Conservation (phyloP, 306 rosid genomes). For the Vigna trinervia region DNA sequence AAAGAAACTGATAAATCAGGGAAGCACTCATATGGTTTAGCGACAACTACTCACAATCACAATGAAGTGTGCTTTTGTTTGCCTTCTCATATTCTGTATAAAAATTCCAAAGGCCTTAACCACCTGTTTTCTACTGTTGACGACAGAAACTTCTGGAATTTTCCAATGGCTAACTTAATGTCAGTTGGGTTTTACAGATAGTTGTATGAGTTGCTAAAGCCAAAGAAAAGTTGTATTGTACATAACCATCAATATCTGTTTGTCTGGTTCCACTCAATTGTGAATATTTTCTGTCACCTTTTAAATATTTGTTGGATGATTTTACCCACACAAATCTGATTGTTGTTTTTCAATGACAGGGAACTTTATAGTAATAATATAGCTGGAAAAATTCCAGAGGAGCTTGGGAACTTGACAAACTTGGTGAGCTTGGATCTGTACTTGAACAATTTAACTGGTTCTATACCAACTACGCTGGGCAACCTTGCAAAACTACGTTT, state of each 20-base stretch:
- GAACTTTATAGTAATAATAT: slow-evolving; percentile 82
- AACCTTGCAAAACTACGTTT: slow-evolving; percentile 71
- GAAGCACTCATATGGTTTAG: background rate
- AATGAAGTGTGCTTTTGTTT: background rate
- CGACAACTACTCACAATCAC: background rate
- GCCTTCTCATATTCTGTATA: background rate
- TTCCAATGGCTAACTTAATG: slow-evolving; percentile 25
- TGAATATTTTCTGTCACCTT: background rate
- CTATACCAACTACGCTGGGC: slow-evolving; percentile 65
- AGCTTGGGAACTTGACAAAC: slow-evolving; percentile 76
- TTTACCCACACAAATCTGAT: slow-evolving; percentile 35
- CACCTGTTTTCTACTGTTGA: slow-evolving; percentile 11
- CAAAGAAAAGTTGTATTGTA: slow-evolving; percentile 1
- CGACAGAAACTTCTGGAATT: slow-evolving; percentile 14
- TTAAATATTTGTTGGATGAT: slow-evolving; percentile 23
- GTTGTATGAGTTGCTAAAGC: slow-evolving; percentile 17
- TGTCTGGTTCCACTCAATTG: slow-evolving; percentile 29
- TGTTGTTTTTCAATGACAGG: slow-evolving; percentile 54
- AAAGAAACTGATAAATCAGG: slow-evolving; percentile 4
- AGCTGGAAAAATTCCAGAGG: slow-evolving; percentile 71
- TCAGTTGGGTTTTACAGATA: slow-evolving; percentile 18
- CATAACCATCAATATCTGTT: slow-evolving; percentile 8
- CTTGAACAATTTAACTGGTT: slow-evolving; percentile 62
- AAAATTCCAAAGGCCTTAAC: background rate
- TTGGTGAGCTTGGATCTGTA: slow-evolving; percentile 98